phyloP scores from a whole-genome alignment of 257 asterid species.

The Schizonepeta tenuifolia region DNA sequence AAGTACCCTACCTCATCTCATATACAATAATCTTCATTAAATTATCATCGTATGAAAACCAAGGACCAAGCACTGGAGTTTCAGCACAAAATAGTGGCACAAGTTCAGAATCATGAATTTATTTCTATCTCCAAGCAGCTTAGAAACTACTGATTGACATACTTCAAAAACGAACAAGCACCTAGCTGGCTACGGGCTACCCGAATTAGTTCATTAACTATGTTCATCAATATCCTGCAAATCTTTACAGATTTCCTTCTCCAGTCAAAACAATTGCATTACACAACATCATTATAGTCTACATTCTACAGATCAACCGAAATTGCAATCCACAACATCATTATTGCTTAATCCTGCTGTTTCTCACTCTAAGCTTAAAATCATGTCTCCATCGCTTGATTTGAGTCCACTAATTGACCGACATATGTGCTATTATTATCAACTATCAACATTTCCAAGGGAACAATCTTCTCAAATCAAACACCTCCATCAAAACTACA shows the following conservation, averaged over 20 bases:
- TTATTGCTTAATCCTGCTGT: constrained; percentile 9
- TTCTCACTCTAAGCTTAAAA: constrained; percentile 11
- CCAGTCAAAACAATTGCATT: not conserved
- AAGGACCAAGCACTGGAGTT: not conserved
- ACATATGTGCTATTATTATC: not conserved
- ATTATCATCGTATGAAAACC: not conserved
- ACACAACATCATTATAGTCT: not conserved
- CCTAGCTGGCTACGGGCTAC: not conserved
- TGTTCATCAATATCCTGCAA: not conserved
- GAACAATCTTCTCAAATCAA: not conserved
- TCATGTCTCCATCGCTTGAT: not conserved
- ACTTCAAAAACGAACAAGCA: not conserved
- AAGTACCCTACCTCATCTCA: constrained; percentile 7
- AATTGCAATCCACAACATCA: constrained; percentile 9
- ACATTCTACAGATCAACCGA: not conserved
- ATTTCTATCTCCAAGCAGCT: not conserved
- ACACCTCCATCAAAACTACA: constrained; percentile 5
- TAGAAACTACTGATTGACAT: not conserved
- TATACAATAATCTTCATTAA: not conserved
- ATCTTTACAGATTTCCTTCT: constrained; percentile 11
- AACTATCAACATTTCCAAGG: constrained; percentile 17
- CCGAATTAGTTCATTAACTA: not conserved
- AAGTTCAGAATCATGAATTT: not conserved
- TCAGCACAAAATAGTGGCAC: not conserved
- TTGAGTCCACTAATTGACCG: constrained; percentile 2